Conservation (phyloP, 2,329 filamentous ascomycete species). For the Pyrenochaeta sp. region DNA sequence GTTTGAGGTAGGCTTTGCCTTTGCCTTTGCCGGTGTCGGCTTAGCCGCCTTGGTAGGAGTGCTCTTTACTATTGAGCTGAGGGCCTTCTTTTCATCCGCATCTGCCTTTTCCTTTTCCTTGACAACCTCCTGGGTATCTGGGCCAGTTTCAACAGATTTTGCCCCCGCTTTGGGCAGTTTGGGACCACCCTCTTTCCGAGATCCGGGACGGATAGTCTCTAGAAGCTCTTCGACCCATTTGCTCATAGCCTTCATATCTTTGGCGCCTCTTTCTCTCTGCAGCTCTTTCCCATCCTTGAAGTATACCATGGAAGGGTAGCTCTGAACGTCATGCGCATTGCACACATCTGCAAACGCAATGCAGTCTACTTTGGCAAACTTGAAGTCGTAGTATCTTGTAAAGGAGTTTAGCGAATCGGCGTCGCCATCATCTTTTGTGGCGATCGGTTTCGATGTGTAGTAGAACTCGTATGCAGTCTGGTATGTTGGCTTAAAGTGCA, state of each 20-base stretch:
- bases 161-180: constrained; percentile 77
- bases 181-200: constrained; percentile 72
- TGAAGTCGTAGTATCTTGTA: constrained; percentile 84
- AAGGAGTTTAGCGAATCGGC: constrained; percentile 71
- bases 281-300: constrained; percentile 79
- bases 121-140: constrained; percentile 45
- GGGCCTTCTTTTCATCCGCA: constrained; percentile 19
- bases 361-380: constrained; percentile 88
- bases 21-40: constrained; percentile 26
- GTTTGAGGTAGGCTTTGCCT: constrained; percentile 33
- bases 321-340: constrained; percentile 68
- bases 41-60: constrained; percentile 40
- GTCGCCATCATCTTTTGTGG: constrained; percentile 56
- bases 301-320: constrained; percentile 80
- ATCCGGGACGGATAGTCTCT: constrained; percentile 81
- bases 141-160: constrained; percentile 55
- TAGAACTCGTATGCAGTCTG: constrained; percentile 97
- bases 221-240: constrained; percentile 77
- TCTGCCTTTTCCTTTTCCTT: constrained; percentile 45
- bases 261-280: constrained; percentile 71
- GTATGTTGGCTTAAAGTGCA: constrained; percentile 80
- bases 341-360: constrained; percentile 84
- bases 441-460: constrained; percentile 79
- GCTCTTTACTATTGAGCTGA: constrained; percentile 17
- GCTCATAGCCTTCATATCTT: constrained; percentile 72